Base-by-base conservation (phyloP, 2,329 filamentous ascomycete species). In the Rutstroemia sp. region DNA sequence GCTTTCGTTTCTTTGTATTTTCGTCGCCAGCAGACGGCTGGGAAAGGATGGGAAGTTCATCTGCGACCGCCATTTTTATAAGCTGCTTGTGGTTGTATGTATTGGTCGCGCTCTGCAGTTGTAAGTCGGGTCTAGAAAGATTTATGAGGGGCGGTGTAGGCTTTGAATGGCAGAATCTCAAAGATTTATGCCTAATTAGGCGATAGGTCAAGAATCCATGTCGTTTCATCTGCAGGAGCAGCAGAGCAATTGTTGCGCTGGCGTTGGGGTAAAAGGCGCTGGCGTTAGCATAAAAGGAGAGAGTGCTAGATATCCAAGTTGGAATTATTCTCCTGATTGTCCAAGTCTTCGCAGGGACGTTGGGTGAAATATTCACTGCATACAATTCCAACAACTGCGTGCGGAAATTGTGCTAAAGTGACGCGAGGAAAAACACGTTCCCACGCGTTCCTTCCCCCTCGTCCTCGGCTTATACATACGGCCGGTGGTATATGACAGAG, bases 11-110 rank as follows among this genome's bases (percentile, higher is more conserved):
- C 52, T 58, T 69, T 19, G 61, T 58, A 37, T 57, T 63, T 16
- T 50, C 57, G 39, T 38, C 51, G 30, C 38, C 56, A 30, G 49
- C 53, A 25, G 59, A 46, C n/a, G 57, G 27, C 21, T 75, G 85
- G 10, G 61, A 57, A 27, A 45, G 47, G 27, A 25, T 8, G 5
- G 47, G 52, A 52, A 25, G 34, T 18, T 47, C 23, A 47, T 47
- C 48, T 52, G 41, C 48, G 19, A 54, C 19, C 46, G 45, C 52
- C 50, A 49, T 58, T 39, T 42, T 41, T 6, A 23, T 37, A 10
- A 14, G 21, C 47, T 42, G 45, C 49, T 21, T 25, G 49, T 49
- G 34, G 19, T 18, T 49, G 19, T 9, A 44, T 41, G 18, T 37
- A 37, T 25, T 21, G 18, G 21, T 57, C 41, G 55, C 55, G 54